Percentiles rank a stretch among this genome's conserved stretches.
Evolutionary conservation across 2,329 filamentous ascomycete species (phyloP).

Genomic region (Epicoccum nigrum): DNA sequence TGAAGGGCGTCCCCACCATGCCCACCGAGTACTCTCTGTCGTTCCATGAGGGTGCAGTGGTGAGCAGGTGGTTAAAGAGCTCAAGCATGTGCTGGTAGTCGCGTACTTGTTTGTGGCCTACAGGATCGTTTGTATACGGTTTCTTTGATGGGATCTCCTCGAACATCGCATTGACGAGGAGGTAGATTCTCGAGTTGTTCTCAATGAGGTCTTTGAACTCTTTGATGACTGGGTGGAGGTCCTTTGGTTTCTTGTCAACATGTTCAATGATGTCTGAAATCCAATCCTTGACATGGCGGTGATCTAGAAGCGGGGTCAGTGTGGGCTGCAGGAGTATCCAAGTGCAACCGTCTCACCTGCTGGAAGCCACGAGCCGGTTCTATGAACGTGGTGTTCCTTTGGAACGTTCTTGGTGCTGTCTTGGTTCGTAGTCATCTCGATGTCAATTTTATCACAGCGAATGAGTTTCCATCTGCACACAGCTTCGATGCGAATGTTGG

Average conservation of each 20-base stretch:
- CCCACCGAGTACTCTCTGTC: slow-evolving; percentile 46
- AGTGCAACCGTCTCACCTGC: background rate
- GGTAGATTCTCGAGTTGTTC: slow-evolving; percentile 65
- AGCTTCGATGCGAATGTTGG: no score
- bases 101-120: slow-evolving; percentile 66
- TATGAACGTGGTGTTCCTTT: slow-evolving; percentile 27
- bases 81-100: slow-evolving; percentile 71
- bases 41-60: slow-evolving; percentile 50
- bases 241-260: slow-evolving; percentile 57
- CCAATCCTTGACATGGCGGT: slow-evolving; percentile 67
- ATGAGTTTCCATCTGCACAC: background rate
- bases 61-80: slow-evolving; percentile 65
- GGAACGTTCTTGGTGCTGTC: slow-evolving; percentile 22
- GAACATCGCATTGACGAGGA: slow-evolving; percentile 73
- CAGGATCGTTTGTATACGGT: slow-evolving; percentile 67
- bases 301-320: slow-evolving; percentile 57
- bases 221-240: slow-evolving; percentile 64
- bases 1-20: slow-evolving; percentile 62
- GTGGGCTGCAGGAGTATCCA: background rate
- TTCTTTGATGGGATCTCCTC: slow-evolving; percentile 66
- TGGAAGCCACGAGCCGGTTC: slow-evolving; percentile 17
- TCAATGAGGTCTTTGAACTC: slow-evolving; percentile 74
- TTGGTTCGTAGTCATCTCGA: slow-evolving; percentile 16
- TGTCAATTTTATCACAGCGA: background rate
- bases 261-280: slow-evolving; percentile 63